Percentiles rank a stretch among this genome's conserved stretches.
These are phyloP conservation scores for Ogataea populi-albae DNA, from an alignment of 805 yeast genomes.

Conservation along the genomic window DNA sequence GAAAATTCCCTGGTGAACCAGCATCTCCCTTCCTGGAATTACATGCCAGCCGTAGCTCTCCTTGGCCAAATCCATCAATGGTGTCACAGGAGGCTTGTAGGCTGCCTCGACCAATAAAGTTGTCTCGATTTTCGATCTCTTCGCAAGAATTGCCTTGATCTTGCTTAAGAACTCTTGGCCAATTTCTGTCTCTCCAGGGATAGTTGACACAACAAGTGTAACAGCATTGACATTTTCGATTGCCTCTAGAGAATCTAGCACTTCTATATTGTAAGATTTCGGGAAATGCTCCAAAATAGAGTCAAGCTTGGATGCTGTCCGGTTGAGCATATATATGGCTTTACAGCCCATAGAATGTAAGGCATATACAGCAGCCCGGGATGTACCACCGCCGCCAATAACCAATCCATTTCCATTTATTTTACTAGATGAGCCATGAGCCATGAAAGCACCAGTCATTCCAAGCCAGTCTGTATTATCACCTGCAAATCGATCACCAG, in stretches of 20 bases:
- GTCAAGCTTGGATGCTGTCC: conserved; percentile 65
- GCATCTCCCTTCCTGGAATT: conserved; percentile 89
- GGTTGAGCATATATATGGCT: conserved; percentile 74
- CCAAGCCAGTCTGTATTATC: conserved; percentile 98
- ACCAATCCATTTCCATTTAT: conserved; percentile 60
- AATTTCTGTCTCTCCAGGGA: conserved; percentile 78
- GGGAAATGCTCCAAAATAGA: conserved; percentile 64
- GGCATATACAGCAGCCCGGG: conserved; percentile 92
- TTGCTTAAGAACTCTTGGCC: conserved; percentile 48
- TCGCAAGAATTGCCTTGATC: conserved; percentile 46
- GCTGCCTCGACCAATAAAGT: conserved; percentile 86
- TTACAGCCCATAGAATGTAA: conserved; percentile 73
- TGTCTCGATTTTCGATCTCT: conserved; percentile 39
- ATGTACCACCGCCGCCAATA: conserved; percentile 97
- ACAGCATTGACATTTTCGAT: conserved; percentile 45
- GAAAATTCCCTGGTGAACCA: conserved; percentile 87
- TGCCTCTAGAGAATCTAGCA: conserved; percentile 50
- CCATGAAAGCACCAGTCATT: conserved; percentile 61
- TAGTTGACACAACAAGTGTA: conserved; percentile 68
- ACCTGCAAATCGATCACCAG: conserved; percentile 55
- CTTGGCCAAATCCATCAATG: conserved; percentile 75
- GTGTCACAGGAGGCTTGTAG: conserved; percentile 85
- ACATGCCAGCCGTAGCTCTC: conserved; percentile 68
- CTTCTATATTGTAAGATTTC: conserved; percentile 49
- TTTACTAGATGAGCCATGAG: conserved; percentile 56